phyloP scores from a whole-genome alignment of 1,139 yeast genomes.

The Suhomyces coccinellae region DNA sequence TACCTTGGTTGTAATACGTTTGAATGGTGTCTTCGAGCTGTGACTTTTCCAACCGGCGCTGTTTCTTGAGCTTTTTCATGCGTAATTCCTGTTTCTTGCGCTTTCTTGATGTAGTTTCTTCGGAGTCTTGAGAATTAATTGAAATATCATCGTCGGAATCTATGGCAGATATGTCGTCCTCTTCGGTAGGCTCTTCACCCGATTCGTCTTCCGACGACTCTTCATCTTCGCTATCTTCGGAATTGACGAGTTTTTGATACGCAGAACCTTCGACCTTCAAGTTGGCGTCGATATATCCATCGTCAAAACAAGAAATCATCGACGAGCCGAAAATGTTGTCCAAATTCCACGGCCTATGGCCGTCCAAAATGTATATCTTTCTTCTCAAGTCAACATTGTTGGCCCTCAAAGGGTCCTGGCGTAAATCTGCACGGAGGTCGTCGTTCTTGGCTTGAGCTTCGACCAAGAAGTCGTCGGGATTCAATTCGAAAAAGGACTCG shows the following conservation, averaged over 20 bases:
- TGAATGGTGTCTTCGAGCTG: conserved; percentile 66
- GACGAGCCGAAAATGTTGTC: conserved; percentile 88
- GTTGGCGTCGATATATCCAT: conserved; percentile 68
- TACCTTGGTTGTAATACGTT: conserved; percentile 78
- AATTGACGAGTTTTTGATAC: conserved; percentile 47
- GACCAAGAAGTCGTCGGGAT: conserved; percentile 44
- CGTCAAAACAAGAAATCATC: conserved; percentile 83
- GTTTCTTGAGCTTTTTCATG: conserved; percentile 32
- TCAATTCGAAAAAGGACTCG: conserved; percentile 72
- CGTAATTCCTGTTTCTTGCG: conserved; percentile 33
- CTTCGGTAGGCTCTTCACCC: conserved; percentile 13
- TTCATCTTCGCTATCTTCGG: conserved; percentile 32
- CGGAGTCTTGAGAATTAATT: conserved; percentile 35
- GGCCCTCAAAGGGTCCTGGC: conserved; percentile 12
- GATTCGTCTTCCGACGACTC: conserved; percentile 23
- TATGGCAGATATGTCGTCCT: conserved; percentile 23
- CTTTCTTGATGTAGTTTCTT: conserved; percentile 31
- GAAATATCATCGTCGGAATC: conserved; percentile 28
- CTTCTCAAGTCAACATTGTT: conserved; percentile 33
- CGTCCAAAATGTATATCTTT: conserved; percentile 79
- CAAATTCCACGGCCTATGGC: conserved; percentile 94
- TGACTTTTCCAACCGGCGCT: conserved; percentile 28
- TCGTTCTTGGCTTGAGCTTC: conserved; percentile 8
- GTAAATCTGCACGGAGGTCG: conserved; percentile 16
- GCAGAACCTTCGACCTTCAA: conserved; percentile 55